Evolutionary conservation across 23 red algal genomes (phyloP).

Genomic region (Gracilaria vermiculophylla): DNA sequence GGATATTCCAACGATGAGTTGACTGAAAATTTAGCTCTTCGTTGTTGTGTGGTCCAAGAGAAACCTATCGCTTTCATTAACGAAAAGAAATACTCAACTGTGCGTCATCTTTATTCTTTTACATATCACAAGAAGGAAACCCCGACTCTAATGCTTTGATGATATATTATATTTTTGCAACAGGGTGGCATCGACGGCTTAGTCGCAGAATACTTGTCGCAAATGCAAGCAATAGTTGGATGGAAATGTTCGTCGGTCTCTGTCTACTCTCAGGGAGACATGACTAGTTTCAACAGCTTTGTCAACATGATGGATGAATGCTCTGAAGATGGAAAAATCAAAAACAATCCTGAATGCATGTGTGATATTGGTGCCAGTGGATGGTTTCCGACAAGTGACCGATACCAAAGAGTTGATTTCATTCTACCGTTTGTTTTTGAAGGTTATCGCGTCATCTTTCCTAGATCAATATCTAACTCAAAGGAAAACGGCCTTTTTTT

Average conservation of each 20-base stretch:
- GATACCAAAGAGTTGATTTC: constrained; percentile 22
- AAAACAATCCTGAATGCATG: not conserved
- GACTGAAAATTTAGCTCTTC: not conserved
- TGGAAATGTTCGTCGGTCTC: not conserved
- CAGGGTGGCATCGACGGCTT: not conserved
- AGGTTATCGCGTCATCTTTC: not conserved
- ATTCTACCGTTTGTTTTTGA: constrained; percentile 26
- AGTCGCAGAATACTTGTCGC: not conserved
- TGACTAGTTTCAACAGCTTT: not conserved
- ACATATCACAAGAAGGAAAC: too few species aligned
- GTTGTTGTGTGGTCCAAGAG: not conserved
- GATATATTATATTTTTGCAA: too few species aligned
- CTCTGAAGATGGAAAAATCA: not conserved
- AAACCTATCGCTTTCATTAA: not conserved
- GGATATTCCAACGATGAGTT: too few species aligned
- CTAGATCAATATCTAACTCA: not conserved
- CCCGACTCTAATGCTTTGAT: too few species aligned
- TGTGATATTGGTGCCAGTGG: constrained; percentile 40
- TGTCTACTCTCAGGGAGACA: not conserved
- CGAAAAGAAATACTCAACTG: not conserved
- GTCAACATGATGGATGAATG: not conserved
- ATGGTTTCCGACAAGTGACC: not conserved
- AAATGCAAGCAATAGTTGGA: not conserved
- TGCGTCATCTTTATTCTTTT: not conserved
- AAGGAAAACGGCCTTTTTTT: not conserved